Base-by-base conservation (phyloP, 2,329 filamentous ascomycete species). In the Fusarium sp. region DNA sequence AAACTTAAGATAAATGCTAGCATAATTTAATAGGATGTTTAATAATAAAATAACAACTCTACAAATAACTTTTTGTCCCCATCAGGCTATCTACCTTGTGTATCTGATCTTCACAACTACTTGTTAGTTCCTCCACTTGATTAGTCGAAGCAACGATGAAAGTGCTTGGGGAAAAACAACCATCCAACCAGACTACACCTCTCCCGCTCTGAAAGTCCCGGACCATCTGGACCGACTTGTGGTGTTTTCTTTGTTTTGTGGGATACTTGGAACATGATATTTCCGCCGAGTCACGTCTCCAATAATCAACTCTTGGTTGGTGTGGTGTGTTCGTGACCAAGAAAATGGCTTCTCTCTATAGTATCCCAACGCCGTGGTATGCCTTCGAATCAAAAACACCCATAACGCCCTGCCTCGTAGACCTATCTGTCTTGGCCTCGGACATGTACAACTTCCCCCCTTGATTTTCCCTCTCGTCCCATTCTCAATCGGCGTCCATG, bases 401-500 rank as follows among this genome's bases (percentile, higher is more conserved):
- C 61, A 62, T 51, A 65, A 65, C 63, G 63, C 63, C 63, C 61
- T 61, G 46, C 46, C 61, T 65, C 38, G 49, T 62, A 52, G 54
- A 58, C 51, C 49, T 58, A 41, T 53, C 48, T 43, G 46, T 58
- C 45, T 46, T 24, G 28, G 29, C 36, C 24, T 8, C 28, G 25
- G 58, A 46, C 61, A 52, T 61, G 48, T 48, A 58, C 47, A 57
- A 42, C 49, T 53, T 53, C 41, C 51, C 48, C 43, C 36, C 26
- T 60, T 42, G 41, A 59, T 36, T 38, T 31, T 32, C 24, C 25
- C 31, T 19, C 42, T 34, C 34, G 36, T 56, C 22, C 24, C 10
- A 6, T 24, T 11, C 39, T 66, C 59, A 58, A 15, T 67, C 57
- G 39, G 46, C 62, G 39, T 76, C 75, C 71, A 76, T 70, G 29